These are phyloP conservation scores for Echinosophora koreensis DNA, from an alignment of 306 rosid species.

Conservation along the genomic window DNA sequence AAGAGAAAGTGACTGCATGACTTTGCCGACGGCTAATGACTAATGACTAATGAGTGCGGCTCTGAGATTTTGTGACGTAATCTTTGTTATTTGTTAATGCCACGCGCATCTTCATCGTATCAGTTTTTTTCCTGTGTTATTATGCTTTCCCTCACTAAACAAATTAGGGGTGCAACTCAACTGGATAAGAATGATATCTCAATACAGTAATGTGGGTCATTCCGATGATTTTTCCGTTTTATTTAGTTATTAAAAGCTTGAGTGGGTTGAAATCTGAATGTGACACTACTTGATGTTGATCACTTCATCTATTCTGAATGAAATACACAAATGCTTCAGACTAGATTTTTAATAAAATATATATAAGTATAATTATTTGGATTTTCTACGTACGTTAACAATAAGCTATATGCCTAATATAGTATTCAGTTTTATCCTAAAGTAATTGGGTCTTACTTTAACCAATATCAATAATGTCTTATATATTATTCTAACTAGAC, in stretches of 20 bases:
- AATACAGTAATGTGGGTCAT: constrained; percentile 27
- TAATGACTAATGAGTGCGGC: not conserved
- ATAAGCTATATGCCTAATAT: not conserved
- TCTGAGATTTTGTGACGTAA: constrained; percentile 45
- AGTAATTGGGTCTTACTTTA: no score
- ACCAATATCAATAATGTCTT: not conserved
- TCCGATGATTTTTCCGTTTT: constrained; percentile 31
- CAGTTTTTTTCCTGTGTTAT: not conserved
- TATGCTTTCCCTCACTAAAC: not conserved
- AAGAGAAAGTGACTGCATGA: not conserved
- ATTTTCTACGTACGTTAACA: not conserved
- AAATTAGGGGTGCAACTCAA: not conserved
- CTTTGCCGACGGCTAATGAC: constrained; percentile 42
- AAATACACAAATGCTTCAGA: not conserved
- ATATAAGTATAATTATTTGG: no score
- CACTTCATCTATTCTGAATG: not conserved
- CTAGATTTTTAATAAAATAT: not conserved
- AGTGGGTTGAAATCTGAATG: constrained; percentile 33
- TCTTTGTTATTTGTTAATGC: constrained; percentile 33
- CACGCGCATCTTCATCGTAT: constrained; percentile 33
- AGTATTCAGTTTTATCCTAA: not conserved
- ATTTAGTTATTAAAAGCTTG: not conserved
- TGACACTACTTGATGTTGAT: not conserved
- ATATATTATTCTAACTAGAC: not conserved
- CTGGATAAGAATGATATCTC: constrained; percentile 40